phyloP scores from a whole-genome alignment of 306 rosid species.

The Dryas drummondii region DNA sequence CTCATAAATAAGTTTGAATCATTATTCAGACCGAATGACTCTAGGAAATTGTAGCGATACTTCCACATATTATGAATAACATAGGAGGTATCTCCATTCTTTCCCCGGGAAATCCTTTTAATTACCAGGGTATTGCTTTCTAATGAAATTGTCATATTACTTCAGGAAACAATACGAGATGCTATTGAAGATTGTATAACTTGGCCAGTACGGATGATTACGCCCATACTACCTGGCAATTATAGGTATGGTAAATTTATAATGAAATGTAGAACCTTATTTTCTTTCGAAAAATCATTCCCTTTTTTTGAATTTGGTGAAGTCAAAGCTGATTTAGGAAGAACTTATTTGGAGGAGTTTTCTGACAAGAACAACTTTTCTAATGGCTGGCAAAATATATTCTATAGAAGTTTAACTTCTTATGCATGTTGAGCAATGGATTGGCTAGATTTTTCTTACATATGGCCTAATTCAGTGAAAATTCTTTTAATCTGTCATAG shows the following conservation, averaged over 20 bases:
- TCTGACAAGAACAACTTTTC: neutral
- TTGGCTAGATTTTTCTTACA: neutral
- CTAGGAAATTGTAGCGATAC: too few species aligned
- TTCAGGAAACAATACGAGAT: slow-evolving; percentile 84
- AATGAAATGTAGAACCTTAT: neutral
- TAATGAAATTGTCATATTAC: slow-evolving; percentile 6
- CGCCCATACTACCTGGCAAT: slow-evolving; percentile 85
- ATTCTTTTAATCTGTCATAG: slow-evolving; percentile 43
- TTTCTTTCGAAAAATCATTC: neutral
- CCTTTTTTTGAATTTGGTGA: neutral
- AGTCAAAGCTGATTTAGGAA: neutral
- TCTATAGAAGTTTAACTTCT: neutral
- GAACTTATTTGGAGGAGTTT: neutral
- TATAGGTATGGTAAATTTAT: slow-evolving; percentile 57
- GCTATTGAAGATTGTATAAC: slow-evolving; percentile 87
- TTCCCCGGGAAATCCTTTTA: too few species aligned
- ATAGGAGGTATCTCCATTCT: too few species aligned
- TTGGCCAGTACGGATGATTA: slow-evolving; percentile 84
- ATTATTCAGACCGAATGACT: neutral
- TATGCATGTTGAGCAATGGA: neutral
- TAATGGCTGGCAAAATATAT: neutral
- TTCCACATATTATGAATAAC: too few species aligned
- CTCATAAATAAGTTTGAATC: too few species aligned
- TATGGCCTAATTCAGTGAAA: slow-evolving; percentile 7
- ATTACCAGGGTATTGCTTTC: neutral